phyloP scores from a whole-genome alignment of 2,329 filamentous ascomycete genomes.

The Aspergillus vadensis region DNA sequence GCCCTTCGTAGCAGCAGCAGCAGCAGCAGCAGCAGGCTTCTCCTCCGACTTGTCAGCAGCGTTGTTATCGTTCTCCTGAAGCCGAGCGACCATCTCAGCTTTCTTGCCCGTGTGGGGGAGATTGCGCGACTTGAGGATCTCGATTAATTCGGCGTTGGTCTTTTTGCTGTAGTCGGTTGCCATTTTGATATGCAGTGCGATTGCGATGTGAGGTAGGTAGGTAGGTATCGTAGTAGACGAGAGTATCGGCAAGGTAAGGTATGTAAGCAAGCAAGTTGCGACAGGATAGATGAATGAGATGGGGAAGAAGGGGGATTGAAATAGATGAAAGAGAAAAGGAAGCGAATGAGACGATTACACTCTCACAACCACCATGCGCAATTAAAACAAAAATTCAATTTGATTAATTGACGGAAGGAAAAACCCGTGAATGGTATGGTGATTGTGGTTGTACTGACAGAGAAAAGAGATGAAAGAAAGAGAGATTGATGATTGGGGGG shows the following conservation, averaged over 20 bases:
- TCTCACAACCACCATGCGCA: too few relatives aligned
- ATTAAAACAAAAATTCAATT: too few relatives aligned
- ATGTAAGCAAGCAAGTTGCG: too few relatives aligned
- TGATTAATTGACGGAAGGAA: too few relatives aligned
- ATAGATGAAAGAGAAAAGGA: too few relatives aligned
- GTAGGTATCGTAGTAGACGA: not conserved
- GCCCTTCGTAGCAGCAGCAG: constrained; percentile 29
- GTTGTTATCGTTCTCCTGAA: constrained; percentile 47
- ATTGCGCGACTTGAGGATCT: constrained; percentile 52
- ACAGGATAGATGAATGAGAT: not conserved
- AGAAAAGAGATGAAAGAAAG: too few relatives aligned
- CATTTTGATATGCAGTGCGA: constrained; percentile 26
- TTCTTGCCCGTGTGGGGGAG: constrained; percentile 53
- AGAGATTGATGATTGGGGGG: too few relatives aligned
- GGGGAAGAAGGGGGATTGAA: not conserved
- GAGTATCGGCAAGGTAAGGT: too few relatives aligned
- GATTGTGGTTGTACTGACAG: too few relatives aligned
- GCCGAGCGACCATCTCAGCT: constrained; percentile 51
- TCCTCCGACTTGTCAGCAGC: constrained; percentile 11
- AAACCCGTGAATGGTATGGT: too few relatives aligned
- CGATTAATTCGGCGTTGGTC: constrained; percentile 52
- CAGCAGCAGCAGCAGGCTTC: constrained; percentile 21
- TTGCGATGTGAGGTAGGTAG: not conserved
- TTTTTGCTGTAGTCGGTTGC: constrained; percentile 52
- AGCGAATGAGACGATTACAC: too few relatives aligned